Evolutionary conservation across 2,329 filamentous ascomycete species (phyloP).

Genomic region (Cercospora zeina): DNA sequence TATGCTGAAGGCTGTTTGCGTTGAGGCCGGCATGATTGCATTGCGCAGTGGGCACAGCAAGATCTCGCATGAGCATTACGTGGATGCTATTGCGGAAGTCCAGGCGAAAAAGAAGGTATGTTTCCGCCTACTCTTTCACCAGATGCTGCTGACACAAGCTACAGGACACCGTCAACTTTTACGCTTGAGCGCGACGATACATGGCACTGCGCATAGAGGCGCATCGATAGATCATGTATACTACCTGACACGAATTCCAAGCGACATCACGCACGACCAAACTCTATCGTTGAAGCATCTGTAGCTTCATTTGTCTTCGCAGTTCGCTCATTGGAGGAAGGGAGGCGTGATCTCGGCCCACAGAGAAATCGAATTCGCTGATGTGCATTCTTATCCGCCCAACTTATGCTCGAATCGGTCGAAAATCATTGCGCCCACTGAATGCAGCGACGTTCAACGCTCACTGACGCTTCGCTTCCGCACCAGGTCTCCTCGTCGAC

Average conservation of each 20-base stretch:
- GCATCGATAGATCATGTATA: slow-evolving; percentile 26
- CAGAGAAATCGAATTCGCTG: no score
- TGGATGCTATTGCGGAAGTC: slow-evolving; percentile 96
- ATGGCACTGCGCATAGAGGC: slow-evolving; percentile 8
- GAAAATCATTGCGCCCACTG: background rate
- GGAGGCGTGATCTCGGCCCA: background rate
- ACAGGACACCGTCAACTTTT: slow-evolving; percentile 43
- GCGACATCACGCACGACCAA: background rate
- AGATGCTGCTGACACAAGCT: slow-evolving; percentile 17
- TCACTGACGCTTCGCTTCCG: no score
- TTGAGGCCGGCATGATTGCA: slow-evolving; percentile 99
- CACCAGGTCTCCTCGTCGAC: no score
- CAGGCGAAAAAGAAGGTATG: slow-evolving; percentile 85
- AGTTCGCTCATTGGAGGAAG: background rate
- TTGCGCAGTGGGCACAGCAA: slow-evolving; percentile 91
- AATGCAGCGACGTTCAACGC: background rate
- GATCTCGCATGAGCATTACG: slow-evolving; percentile 97
- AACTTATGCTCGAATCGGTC: background rate
- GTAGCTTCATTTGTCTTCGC: background rate
- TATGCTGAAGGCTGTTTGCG: slow-evolving; percentile 96
- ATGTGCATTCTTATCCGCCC: no score
- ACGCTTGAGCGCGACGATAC: slow-evolving; percentile 34
- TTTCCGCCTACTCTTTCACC: background rate
- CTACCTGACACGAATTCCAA: slow-evolving; percentile 15
- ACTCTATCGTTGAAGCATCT: background rate